Percentiles rank a stretch among this genome's conserved stretches.
phyloP scores from a whole-genome alignment of 495 filamentous ascomycete genomes.

The Xylaria cubensis region DNA sequence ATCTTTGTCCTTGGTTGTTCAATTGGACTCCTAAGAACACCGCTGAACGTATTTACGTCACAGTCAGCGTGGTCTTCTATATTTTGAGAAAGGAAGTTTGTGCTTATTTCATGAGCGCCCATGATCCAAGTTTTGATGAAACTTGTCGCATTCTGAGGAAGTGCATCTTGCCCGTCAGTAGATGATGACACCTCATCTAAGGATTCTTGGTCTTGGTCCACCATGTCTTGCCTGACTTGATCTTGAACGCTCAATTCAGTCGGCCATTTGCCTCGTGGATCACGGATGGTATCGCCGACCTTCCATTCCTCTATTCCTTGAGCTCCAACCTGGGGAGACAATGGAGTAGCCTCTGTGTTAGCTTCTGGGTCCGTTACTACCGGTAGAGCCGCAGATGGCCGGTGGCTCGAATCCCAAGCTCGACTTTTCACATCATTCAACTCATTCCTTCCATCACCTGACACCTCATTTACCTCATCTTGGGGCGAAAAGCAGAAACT shows the following conservation, averaged over 20 bases:
- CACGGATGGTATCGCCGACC: not conserved
- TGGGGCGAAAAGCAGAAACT: too few relatives aligned
- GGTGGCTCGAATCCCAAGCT: not conserved
- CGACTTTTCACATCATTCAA: too few relatives aligned
- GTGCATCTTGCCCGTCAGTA: not conserved
- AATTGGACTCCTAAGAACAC: conserved; percentile 38
- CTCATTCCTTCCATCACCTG: not conserved
- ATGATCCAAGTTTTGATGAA: conserved; percentile 23
- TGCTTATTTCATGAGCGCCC: conserved; percentile 21
- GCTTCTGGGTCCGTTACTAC: not conserved
- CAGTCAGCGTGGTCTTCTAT: conserved; percentile 32
- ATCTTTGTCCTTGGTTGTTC: conserved; percentile 32
- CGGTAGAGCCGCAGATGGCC: not conserved
- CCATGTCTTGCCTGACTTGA: not conserved
- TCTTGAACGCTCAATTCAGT: not conserved
- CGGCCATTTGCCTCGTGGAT: conserved; percentile 4
- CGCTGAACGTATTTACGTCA: conserved; percentile 44
- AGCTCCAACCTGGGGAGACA: not conserved
- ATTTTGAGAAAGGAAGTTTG: conserved; percentile 25
- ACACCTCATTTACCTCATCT: not conserved
- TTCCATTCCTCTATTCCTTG: not conserved
- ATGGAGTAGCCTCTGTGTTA: not conserved
- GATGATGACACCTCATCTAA: not conserved
- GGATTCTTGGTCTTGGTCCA: not conserved
- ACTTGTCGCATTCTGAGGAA: not conserved